Base-by-base conservation (phyloP, 2,329 filamentous ascomycete species). In the Fusarium redolens region DNA sequence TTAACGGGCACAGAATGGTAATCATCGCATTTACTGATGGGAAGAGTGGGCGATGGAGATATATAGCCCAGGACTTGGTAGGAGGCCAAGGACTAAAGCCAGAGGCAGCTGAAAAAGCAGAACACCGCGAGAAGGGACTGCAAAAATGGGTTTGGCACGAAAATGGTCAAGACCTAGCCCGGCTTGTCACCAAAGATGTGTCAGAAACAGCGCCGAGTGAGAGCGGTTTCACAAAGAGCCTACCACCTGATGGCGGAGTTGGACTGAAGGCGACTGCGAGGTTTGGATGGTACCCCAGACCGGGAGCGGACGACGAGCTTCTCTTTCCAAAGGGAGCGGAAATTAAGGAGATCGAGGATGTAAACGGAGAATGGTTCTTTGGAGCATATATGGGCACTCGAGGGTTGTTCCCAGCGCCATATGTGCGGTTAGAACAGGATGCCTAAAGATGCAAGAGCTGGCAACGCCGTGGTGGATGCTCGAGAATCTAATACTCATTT, bases 361-460 rank as follows among this genome's bases (percentile, higher is more conserved):
- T 97, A 52, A 97, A 97, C 80, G 93, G 92, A 22, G 95, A 97
- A 80, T 98, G 95, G 95, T 95, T 89, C 78, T 92, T 92, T 83
- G 96, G 96, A 1, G 90, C 91, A 33, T 98, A 97, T 85, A 95
- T 94, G 83, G 95, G 94, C 1, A 85, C 83, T 30, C 91, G 90
- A 75, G 95, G 94, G 0, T 77, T 98, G 72, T 97, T 98, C 79
- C 95, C 95, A 8, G 91, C 91, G 11, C 88, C 90, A 12, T 96
- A 96, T 85, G 93, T 95, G 31, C 85, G 84, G 73, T 78, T 90
- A 33, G 73, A 79, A 22, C 70, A 88, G 44, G 74, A 69, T 47
- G 44, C 65, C 54, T 73, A 37, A 55, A 47, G 48, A 50, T 44
- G 51, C 48, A 59, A 68, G 51, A 28, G 41, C 18, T 59, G 15